Base-by-base conservation (phyloP, 345 rosid species). In the Clausena lansium region DNA sequence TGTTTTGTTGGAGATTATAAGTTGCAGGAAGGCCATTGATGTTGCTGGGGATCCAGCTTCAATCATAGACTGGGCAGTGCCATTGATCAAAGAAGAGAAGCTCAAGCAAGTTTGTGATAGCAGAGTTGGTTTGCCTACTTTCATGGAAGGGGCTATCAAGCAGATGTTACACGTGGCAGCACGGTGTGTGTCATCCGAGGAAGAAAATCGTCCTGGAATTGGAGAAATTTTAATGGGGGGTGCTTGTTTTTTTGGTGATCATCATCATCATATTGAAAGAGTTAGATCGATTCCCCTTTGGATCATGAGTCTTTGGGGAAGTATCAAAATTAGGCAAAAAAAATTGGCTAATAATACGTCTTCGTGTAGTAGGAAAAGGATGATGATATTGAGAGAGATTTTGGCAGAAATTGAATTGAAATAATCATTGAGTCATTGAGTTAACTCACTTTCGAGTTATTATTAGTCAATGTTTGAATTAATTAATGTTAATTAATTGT, bases 1-100 rank as follows among this genome's bases (percentile, higher is more conserved):
- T 1, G 85, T 91, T 7, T 55, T 89, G 30, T 59, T 94, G 60
- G 98, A 94, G 87, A 89, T 94, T 1, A 47, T 91, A 19, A 88
- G 94, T 19, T 58, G 96, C 20, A 87, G 91, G 68, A 92, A 90
- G 75, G 96, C 81, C 2, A 88, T 94, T 9, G 93, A 94, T 7
- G 84, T 90, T 6, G 39, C 83, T 0, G 81, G 75, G 2, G 58
- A 79, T 19, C 94, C 93, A 62, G 61, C 94, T 35, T 88, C 92
- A 1, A 77, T 92, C 0, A 87, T 84, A 11, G 93, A 94, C 7
- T 94, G 98, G 98, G 91, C 93, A 58, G 22, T 80, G 36, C 85
- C 91, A 15, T 78, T 88, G 76, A 88, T 90, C 7, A 20, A 80
- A 7, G 79, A 77, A 73, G 78, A 81, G 32, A 80, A 67, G 66